phyloP scores from a whole-genome alignment of 139 green algal species.

The Micromonas pusilla region DNA sequence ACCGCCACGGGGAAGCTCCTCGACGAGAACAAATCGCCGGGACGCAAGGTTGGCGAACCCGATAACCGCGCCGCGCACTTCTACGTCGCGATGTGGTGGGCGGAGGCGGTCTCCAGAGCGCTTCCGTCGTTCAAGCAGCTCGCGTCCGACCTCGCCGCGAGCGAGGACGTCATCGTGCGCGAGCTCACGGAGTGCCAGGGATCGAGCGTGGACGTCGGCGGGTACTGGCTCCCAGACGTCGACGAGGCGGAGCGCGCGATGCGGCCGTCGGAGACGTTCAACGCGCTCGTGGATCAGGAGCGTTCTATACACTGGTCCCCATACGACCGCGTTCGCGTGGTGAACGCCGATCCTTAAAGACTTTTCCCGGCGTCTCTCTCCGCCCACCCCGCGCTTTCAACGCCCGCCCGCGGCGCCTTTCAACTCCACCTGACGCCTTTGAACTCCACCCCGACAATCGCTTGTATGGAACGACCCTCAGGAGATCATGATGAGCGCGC shows the following conservation, averaged over 20 bases:
- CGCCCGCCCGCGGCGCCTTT: no score
- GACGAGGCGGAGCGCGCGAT: constrained; percentile 16
- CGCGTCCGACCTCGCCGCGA: background rate
- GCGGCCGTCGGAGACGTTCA: constrained; percentile 23
- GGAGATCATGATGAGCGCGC: background rate
- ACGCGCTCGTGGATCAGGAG: constrained; percentile 26
- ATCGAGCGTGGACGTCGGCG: constrained; percentile 22
- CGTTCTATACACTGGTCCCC: no score
- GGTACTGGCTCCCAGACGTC: constrained; percentile 30
- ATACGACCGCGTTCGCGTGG: no score
- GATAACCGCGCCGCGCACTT: constrained; percentile 31
- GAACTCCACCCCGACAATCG: no score
- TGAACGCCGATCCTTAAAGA: no score
- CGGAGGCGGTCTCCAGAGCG: constrained; percentile 16
- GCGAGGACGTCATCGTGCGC: constrained; percentile 21
- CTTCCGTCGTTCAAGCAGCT: constrained; percentile 6
- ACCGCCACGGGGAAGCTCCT: constrained; percentile 21
- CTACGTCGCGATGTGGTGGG: constrained; percentile 32
- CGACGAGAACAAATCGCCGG: constrained; percentile 30
- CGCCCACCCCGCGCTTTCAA: no score
- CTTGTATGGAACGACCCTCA: no score
- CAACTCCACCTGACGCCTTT: no score
- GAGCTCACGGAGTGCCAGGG: constrained; percentile 29
- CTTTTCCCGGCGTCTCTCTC: no score
- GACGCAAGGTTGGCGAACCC: constrained; percentile 14